Base-by-base conservation (phyloP, 2,329 filamentous ascomycete species). In the Zymoseptoria pseudotritici region DNA sequence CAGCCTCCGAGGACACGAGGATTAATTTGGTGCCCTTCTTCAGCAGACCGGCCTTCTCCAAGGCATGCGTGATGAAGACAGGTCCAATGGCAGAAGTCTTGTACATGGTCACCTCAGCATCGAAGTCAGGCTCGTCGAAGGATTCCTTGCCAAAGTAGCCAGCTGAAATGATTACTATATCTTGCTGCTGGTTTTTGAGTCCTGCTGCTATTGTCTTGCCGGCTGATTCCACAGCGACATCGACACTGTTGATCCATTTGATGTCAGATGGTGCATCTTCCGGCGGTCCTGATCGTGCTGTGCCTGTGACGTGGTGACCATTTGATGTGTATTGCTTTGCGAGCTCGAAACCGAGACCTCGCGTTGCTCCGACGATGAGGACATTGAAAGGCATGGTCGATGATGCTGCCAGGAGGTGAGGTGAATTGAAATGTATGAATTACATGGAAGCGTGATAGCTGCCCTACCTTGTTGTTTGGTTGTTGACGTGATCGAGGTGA, bases 81-180 rank as follows among this genome's bases (percentile, higher is more conserved):
- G 86, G 85, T 0, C 82, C 85, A 49, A 88, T 81, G 10, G 83
- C 80, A 58, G 81, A 86, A 5, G 80, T 86, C 52, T 84, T 88
- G 72, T 90, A 90, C 85, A 89, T 90, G 63, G 79, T 82, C 55
- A 88, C 79, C 72, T 90, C 79, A 31, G 84, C 83, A 26, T 84
- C 81, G 80, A 85, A 90, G 62, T 85, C 81, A 0, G 86, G 86
- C 1, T 84, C 78, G 56, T 80, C 74, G 60, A 89, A 84, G 62
- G 84, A 81, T 67, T 90, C 88, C 2, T 82, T 85, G 20, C 78
- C 80, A 68, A 91, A 90, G 71, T 86, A 84, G 7, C 87, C 87
- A 0, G 87, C 87, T 2, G 84, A 84, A 66, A 90, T 84, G 68
- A 90, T 83, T 70, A 86, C 73, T 3, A 76, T 73, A 63, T 76